phyloP scores from a whole-genome alignment of 75 land plant species.

The Selaginella tamariscina region DNA sequence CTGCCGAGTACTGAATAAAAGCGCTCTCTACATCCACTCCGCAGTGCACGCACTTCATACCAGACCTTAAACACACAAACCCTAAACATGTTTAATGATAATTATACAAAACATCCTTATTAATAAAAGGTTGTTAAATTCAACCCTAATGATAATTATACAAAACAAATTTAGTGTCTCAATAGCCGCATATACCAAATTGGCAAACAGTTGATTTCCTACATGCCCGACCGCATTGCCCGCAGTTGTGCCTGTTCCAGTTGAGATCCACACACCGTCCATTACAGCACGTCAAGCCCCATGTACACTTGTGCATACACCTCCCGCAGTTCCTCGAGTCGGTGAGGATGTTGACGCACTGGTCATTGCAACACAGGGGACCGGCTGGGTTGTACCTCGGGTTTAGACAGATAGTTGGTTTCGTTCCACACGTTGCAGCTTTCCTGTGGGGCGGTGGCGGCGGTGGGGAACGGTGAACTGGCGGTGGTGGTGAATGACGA shows the following conservation, averaged over 20 bases:
- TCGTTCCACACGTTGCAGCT: not conserved
- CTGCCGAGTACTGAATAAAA: not conserved
- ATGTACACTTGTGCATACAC: constrained; percentile 28
- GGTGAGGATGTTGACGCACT: constrained; percentile 24
- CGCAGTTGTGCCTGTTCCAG: constrained; percentile 29
- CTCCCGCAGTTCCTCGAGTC: constrained; percentile 30
- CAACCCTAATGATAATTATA: too few species aligned
- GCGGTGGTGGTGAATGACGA: not conserved
- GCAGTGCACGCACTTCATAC: not conserved
- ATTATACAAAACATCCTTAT: too few species aligned
- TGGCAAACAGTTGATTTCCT: constrained; percentile 11
- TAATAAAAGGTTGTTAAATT: not conserved
- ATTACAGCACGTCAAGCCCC: constrained; percentile 22
- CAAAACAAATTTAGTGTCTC: not conserved
- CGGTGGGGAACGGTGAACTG: not conserved
- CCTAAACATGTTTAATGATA: not conserved
- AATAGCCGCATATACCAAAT: constrained; percentile 28
- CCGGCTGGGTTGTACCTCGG: constrained; percentile 5
- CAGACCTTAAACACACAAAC: not conserved
- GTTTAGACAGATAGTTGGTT: not conserved
- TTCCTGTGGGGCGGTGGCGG: not conserved
- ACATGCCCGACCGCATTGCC: constrained; percentile 30
- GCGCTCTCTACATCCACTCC: not conserved
- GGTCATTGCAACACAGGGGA: constrained; percentile 30
- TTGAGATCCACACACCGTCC: constrained; percentile 28